phyloP scores from a whole-genome alignment of 495 filamentous ascomycete species.

The Chaetomium tenue region DNA sequence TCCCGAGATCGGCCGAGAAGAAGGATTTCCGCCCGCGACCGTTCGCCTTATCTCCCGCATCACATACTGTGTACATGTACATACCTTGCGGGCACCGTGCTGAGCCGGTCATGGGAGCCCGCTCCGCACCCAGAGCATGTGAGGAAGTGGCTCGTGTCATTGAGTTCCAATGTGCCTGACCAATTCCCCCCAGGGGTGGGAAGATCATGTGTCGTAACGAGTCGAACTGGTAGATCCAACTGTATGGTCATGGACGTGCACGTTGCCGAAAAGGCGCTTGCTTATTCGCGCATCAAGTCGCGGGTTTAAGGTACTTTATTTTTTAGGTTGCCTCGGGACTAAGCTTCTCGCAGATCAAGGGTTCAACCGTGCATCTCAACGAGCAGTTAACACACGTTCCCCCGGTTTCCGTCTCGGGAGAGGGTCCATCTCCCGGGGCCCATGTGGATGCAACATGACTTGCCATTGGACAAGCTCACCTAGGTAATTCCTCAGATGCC shows the following conservation, averaged over 20 bases:
- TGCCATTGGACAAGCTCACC: slow-evolving; percentile 1
- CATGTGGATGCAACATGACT: slow-evolving; percentile 1
- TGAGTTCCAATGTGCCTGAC: too few species aligned
- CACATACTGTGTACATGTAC: too few species aligned
- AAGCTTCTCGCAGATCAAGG: slow-evolving; percentile 4
- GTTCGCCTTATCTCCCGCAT: too few species aligned
- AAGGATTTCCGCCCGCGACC: too few species aligned
- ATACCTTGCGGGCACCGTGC: too few species aligned
- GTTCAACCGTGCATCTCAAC: not conserved
- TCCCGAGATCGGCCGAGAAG: too few species aligned
- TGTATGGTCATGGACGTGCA: not conserved
- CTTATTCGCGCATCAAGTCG: slow-evolving; percentile 9
- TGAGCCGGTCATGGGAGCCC: too few species aligned
- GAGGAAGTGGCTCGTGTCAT: too few species aligned
- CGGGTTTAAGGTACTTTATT: not conserved
- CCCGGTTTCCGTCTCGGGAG: not conserved
- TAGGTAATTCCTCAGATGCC: not conserved
- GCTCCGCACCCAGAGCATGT: too few species aligned
- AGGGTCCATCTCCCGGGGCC: not conserved
- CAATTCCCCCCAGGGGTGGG: too few species aligned
- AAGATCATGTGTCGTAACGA: too few species aligned
- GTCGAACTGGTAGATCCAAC: not conserved
- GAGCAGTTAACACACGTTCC: slow-evolving; percentile 11
- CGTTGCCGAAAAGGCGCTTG: slow-evolving; percentile 4
- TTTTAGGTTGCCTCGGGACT: not conserved